These are phyloP conservation scores for Teratosphaeriaceae sp. DNA, from an alignment of 2,329 filamentous ascomycete species.

Conservation along the genomic window DNA sequence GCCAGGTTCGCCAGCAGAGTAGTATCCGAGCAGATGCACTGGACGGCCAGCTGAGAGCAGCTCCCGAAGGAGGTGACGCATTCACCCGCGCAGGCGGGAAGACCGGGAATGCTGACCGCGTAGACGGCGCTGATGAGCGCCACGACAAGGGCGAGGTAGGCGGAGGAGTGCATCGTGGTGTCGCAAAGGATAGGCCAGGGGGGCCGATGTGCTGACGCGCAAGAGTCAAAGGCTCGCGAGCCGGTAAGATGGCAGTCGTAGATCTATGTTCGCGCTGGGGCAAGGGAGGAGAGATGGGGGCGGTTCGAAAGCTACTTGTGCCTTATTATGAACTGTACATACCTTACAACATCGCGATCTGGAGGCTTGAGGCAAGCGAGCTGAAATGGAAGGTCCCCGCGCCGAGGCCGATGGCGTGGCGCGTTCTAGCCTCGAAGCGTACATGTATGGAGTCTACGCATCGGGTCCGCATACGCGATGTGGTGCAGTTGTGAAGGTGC, in stretches of 20 bases:
- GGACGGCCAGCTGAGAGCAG: slow-evolving; percentile 33
- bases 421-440: background rate
- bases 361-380: background rate
- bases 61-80: slow-evolving; percentile 34
- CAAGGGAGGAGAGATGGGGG: background rate
- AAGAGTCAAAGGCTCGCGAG: no score
- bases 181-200: background rate
- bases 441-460: no score
- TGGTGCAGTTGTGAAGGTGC: no score
- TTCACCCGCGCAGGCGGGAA: slow-evolving; percentile 24
- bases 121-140: slow-evolving; percentile 14
- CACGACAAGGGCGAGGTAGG: slow-evolving; percentile 12
- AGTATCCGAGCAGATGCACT: slow-evolving; percentile 37
- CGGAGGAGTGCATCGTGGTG: slow-evolving; percentile 15
- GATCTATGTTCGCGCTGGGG: no score
- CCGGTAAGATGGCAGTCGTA: no score
- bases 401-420: background rate
- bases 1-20: slow-evolving; percentile 31
- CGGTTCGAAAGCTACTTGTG: background rate
- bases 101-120: slow-evolving; percentile 15
- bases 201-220: background rate
- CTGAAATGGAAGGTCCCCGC: background rate
- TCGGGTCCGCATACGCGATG: no score
- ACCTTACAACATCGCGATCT: no score
- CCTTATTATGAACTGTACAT: no score